Conservation (phyloP, 768 basidiomycete genomes). For the Gloeostereum incarnatum region DNA sequence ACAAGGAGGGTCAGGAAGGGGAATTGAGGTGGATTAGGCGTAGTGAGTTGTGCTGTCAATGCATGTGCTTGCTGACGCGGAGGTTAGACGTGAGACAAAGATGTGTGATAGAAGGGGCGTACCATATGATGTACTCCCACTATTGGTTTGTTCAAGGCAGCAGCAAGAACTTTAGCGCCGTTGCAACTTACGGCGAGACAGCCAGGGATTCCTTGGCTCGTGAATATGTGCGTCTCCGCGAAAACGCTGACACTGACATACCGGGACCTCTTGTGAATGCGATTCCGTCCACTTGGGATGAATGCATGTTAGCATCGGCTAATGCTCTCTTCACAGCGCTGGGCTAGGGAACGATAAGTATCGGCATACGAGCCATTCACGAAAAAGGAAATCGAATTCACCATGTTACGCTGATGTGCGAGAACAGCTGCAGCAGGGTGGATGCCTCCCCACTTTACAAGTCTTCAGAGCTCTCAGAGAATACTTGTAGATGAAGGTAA, state of each 20-base stretch:
- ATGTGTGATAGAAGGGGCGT: conserved; percentile 6
- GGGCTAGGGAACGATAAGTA: conserved; percentile 38
- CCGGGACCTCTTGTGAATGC: conserved; percentile 90
- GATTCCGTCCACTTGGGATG: conserved; percentile 70
- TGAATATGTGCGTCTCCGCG: conserved; percentile 4
- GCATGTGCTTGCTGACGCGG: conserved; percentile 84
- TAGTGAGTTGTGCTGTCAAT: conserved; percentile 68
- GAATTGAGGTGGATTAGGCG: conserved; percentile 42
- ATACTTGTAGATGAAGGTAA: background rate
- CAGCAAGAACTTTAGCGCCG: conserved; percentile 81
- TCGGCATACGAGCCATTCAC: background rate
- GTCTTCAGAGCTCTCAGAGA: conserved; percentile 24
- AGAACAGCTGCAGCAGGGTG: conserved; percentile 70
- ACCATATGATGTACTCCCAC: conserved; percentile 95
- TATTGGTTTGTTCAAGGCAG: conserved; percentile 66
- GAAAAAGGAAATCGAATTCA: conserved; percentile 13
- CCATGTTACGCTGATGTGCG: conserved; percentile 77
- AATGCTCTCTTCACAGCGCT: conserved; percentile 62
- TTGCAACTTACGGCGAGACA: conserved; percentile 75
- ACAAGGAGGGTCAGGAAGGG: conserved; percentile 87
- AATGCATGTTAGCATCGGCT: conserved; percentile 45
- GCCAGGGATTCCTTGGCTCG: conserved; percentile 57
- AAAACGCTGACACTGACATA: conserved; percentile 15
- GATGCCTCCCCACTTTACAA: conserved; percentile 61
- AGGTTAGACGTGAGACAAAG: conserved; percentile 2